Conservation (phyloP, 768 basidiomycete genomes). For the Leucocoprinus birnbaumii region DNA sequence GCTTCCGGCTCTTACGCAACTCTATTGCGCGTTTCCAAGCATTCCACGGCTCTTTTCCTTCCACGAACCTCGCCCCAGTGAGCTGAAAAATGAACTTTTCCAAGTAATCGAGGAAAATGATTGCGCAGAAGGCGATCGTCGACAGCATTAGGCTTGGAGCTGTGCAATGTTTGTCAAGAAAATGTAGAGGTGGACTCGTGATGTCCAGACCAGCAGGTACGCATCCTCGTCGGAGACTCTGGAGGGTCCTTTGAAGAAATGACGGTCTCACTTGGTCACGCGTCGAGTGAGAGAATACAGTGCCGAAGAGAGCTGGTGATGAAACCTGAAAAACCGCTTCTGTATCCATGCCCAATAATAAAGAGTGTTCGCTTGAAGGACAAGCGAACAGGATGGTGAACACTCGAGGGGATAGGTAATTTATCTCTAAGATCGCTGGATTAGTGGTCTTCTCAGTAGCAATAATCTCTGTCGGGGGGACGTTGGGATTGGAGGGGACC, state of each 20-base stretch:
- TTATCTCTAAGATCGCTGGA: slow-evolving; percentile 27
- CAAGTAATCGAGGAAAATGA: slow-evolving; percentile 25
- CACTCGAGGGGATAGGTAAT: slow-evolving; percentile 42
- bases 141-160: slow-evolving; percentile 9
- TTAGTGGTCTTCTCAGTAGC: not conserved
- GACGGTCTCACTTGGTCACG: not conserved
- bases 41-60: slow-evolving; percentile 54
- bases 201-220: slow-evolving; percentile 12
- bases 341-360: slow-evolving; percentile 35
- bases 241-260: slow-evolving; percentile 11
- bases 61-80: slow-evolving; percentile 42
- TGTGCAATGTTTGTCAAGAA: slow-evolving; percentile 16
- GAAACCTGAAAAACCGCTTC: slow-evolving; percentile 37
- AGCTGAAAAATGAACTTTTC: slow-evolving; percentile 36
- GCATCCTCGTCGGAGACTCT: slow-evolving; percentile 12
- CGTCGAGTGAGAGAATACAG: slow-evolving; percentile 25
- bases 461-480: slow-evolving; percentile 22
- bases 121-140: slow-evolving; percentile 22
- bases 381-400: slow-evolving; percentile 41
- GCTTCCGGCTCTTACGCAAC: slow-evolving; percentile 2
- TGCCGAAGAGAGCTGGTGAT: slow-evolving; percentile 30
- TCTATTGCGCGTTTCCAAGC: slow-evolving; percentile 39
- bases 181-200: slow-evolving; percentile 16
- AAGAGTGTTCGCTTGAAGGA: slow-evolving; percentile 39
- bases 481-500: slow-evolving; percentile 31